Evolutionary conservation across 2,329 filamentous ascomycete genomes (phyloP).

Genomic region (Arachnomyces sp.): DNA sequence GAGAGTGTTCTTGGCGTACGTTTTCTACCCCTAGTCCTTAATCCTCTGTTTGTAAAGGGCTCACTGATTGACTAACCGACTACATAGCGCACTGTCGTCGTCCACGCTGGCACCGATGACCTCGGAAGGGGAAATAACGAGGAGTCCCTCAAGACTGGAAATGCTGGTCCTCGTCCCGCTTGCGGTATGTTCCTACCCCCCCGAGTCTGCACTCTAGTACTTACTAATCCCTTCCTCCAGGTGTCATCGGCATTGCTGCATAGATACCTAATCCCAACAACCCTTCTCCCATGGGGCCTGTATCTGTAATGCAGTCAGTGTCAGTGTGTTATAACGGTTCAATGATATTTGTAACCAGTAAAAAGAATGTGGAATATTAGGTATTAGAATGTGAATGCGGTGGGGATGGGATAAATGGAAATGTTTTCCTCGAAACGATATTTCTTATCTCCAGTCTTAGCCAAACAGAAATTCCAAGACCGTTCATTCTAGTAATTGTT

Average conservation of each 20-base stretch:
- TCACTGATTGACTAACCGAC: background rate
- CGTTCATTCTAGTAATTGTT: too few relatives aligned
- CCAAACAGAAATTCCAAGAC: too few relatives aligned
- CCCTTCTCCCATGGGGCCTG: constrained; percentile 6
- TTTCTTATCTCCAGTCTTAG: too few relatives aligned
- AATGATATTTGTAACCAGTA: background rate
- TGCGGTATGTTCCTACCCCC: constrained; percentile 58
- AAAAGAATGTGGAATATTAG: background rate
- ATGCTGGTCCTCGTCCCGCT: constrained; percentile 85
- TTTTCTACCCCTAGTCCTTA: constrained; percentile 8
- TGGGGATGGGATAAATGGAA: too few relatives aligned
- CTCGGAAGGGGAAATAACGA: constrained; percentile 86
- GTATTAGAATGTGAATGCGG: too few relatives aligned
- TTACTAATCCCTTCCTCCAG: constrained; percentile 31
- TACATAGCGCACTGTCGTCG: constrained; percentile 76
- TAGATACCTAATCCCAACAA: constrained; percentile 37
- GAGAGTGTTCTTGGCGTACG: constrained; percentile 87
- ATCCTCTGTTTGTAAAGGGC: background rate
- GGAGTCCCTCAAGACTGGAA: constrained; percentile 97
- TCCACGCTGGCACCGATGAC: constrained; percentile 92
- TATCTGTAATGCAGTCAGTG: background rate
- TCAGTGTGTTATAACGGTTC: background rate
- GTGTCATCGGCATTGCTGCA: constrained; percentile 80
- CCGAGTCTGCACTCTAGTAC: background rate
- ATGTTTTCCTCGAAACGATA: too few relatives aligned